These are phyloP conservation scores for Anastatica hierochuntica DNA, from an alignment of 345 rosid genomes.

Conservation along the genomic window DNA sequence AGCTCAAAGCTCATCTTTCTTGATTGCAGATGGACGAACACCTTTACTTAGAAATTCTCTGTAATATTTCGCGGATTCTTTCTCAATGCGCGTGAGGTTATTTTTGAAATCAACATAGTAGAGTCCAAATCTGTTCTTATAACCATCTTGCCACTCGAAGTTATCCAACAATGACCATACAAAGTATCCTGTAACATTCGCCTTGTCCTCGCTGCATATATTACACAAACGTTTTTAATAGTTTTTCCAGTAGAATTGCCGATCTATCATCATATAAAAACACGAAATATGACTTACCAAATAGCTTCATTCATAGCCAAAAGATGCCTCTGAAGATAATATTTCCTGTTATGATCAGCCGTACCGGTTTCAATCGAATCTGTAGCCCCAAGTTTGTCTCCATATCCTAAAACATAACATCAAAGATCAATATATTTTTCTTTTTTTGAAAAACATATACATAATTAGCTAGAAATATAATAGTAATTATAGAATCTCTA, in stretches of 20 bases:
- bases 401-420: slow-evolving; percentile 11
- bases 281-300: slow-evolving; percentile 19
- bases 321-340: slow-evolving; percentile 24
- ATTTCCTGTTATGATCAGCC: slow-evolving; percentile 23
- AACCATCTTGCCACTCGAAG: slow-evolving; percentile 32
- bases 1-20: slow-evolving; percentile 9
- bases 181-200: slow-evolving; percentile 24
- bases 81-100: slow-evolving; percentile 22
- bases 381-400: slow-evolving; percentile 14
- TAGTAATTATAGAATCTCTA: too few species aligned
- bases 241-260: too few species aligned
- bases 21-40: slow-evolving; percentile 1
- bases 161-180: slow-evolving; percentile 29
- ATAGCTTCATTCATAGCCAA: slow-evolving; percentile 19
- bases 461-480: too few species aligned
- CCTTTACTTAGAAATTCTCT: not conserved
- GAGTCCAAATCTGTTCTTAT: slow-evolving; percentile 23
- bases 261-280: too few species aligned
- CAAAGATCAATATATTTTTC: too few species aligned
- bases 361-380: slow-evolving; percentile 1
- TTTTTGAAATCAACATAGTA: slow-evolving; percentile 21
- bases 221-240: not conserved
- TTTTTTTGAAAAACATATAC: too few species aligned
- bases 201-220: slow-evolving; percentile 6
- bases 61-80: slow-evolving; percentile 18